Base-by-base conservation (phyloP, 495 filamentous ascomycete species). In the Evernia prunastri region DNA sequence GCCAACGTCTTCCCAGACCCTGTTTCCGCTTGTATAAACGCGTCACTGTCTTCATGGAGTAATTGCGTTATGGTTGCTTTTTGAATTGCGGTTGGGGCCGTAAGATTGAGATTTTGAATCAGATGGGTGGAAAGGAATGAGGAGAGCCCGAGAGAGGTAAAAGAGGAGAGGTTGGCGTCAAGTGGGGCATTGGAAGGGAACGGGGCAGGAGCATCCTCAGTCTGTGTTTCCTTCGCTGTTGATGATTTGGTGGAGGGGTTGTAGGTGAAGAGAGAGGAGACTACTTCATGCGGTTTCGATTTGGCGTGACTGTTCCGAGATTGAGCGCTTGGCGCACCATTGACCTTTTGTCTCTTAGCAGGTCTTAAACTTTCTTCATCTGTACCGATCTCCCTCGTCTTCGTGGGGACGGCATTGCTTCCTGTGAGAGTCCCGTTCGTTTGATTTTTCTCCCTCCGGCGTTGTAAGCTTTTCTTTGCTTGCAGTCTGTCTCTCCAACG, bases 1-100 rank as follows among this genome's bases (percentile, higher is more conserved):
- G 94, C 92, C 57, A 98, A 75, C 7, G 94, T 98, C 76, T 98
- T 98, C 71, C 94, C 94, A 0, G 95, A 98, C 39, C 94, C 94
- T 0, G 94, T 98, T 75, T 98, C 89, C 18, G 95, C 95, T 73
- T 97, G 94, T 33, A 98, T 88, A 71, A 97, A 97, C 20, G 93
- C 94, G 79, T 98, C 94, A 45, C 81, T 84, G 69, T 96, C 88
- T 51, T 89, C 88, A 60, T 86, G 89, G 63, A 95, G 75, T 39
- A 98, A 73, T 65, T 89, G 82, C 20, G 87, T 81, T 53, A 98
- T 87, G 0, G 91, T 88, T 56, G 87, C 87, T 67, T 90, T 94
- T 75, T 98, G 94, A 72, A 98, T 96, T 9, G 89, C 91, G 0
- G 94, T 98, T 20, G 94, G 94, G 3, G 90, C 87, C 72, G 90